Conservation (phyloP, 2,329 filamentous ascomycete genomes). For the Sporothrix globosa region DNA sequence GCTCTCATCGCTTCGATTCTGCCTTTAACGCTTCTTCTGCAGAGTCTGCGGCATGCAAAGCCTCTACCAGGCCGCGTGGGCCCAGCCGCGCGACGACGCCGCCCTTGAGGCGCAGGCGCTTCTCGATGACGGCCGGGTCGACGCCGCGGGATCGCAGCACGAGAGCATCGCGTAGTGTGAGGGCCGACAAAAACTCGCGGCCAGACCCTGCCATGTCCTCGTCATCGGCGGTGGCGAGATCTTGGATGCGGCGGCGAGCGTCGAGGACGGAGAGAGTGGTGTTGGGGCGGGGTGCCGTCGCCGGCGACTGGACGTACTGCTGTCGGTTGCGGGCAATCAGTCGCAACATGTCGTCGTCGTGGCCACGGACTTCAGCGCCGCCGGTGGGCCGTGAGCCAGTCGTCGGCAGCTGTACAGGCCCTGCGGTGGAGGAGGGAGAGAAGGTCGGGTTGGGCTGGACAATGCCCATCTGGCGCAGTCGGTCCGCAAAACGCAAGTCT, state of each 20-base stretch:
- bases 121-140: slow-evolving; percentile 50
- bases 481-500: slow-evolving; percentile 52
- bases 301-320: slow-evolving; percentile 28
- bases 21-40: background rate
- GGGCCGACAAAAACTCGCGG: slow-evolving; percentile 53
- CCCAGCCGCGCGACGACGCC: slow-evolving; percentile 54
- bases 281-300: slow-evolving; percentile 46
- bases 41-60: slow-evolving; percentile 38
- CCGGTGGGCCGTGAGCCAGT: background rate
- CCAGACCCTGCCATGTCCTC: slow-evolving; percentile 37
- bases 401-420: slow-evolving; percentile 14
- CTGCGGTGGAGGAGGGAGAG: slow-evolving; percentile 55
- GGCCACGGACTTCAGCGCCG: slow-evolving; percentile 7
- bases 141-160: slow-evolving; percentile 50
- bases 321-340: slow-evolving; percentile 31
- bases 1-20: background rate
- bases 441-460: slow-evolving; percentile 58
- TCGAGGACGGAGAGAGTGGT: slow-evolving; percentile 55
- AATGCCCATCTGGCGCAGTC: slow-evolving; percentile 59
- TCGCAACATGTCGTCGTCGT: slow-evolving; percentile 35
- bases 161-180: slow-evolving; percentile 53
- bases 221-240: slow-evolving; percentile 49
- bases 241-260: slow-evolving; percentile 51
- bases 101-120: slow-evolving; percentile 49
- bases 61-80: slow-evolving; percentile 46